phyloP scores from a whole-genome alignment of 2,329 filamentous ascomycete species.

The Scytalidium lignicola region DNA sequence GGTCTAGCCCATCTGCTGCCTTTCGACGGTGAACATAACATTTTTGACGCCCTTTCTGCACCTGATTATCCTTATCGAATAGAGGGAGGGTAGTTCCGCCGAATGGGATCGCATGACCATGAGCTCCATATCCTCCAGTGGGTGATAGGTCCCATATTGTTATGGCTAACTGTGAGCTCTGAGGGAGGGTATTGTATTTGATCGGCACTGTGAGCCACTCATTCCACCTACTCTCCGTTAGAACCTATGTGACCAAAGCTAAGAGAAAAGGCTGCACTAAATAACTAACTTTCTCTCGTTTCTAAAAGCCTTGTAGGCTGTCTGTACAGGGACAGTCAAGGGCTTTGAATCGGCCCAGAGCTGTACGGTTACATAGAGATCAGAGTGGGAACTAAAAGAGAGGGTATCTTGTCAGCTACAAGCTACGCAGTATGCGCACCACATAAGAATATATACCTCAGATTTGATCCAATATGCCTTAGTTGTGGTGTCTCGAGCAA shows the following conservation, averaged over 20 bases:
- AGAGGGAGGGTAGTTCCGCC: slow-evolving; percentile 87
- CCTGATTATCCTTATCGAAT: slow-evolving; percentile 88
- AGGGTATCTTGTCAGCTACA: slow-evolving; percentile 19
- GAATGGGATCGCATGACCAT: slow-evolving; percentile 81
- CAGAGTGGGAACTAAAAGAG: slow-evolving; percentile 67
- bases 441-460: slow-evolving; percentile 45
- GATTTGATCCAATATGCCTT: slow-evolving; percentile 81
- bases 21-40: slow-evolving; percentile 79
- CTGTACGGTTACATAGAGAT: slow-evolving; percentile 89
- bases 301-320: slow-evolving; percentile 87
- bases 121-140: slow-evolving; percentile 61
- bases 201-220: slow-evolving; percentile 92
- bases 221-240: slow-evolving; percentile 60
- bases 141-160: slow-evolving; percentile 95
- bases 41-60: slow-evolving; percentile 89
- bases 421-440: not conserved
- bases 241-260: not conserved
- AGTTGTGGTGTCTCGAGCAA: slow-evolving; percentile 75
- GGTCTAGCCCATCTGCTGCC: slow-evolving; percentile 78
- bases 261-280: not conserved
- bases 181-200: slow-evolving; percentile 73
- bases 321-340: slow-evolving; percentile 85
- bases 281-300: slow-evolving; percentile 54
- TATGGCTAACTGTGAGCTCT: slow-evolving; percentile 79
- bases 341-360: slow-evolving; percentile 96